Evolutionary conservation across 2,329 filamentous ascomycete genomes (phyloP), one percentile per base, ranked within the genome.

Genomic region (Aspergillus awamori): DNA sequence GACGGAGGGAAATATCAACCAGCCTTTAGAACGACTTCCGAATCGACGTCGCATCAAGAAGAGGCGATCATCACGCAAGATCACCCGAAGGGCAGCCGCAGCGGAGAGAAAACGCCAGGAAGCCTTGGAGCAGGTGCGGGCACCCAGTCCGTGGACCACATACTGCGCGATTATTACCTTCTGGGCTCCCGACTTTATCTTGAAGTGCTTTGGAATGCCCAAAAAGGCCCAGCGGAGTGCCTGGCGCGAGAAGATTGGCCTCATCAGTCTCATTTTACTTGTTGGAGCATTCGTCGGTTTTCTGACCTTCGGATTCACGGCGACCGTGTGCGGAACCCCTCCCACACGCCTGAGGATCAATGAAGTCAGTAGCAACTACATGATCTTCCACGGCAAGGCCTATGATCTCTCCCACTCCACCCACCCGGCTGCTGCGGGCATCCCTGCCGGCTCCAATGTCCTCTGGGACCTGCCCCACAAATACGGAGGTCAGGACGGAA

Each of bases 161-260:
- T 99, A 99, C 80, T 99, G 95, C 77, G 89, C 91, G 52, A 86
- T 96, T 65, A 80, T 99, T 67, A 99, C 95, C 0, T 97, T 98
- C 72, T 98, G 95, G 93, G 90, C 87, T 60, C 95, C 95, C 0
- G 89, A 93, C 73, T 90, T 94, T 63, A 79, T 97, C 28, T 82
- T 99, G 58, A 86, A 85, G 67, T 96, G 92, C 77, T 95, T 93
- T 71, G 93, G 93, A 41, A 96, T 91, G 83, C 87, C 88, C 7
- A 85, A 91, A 49, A 95, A 91, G 76, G 92, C 89, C 15, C 92
- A 98, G 76, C 90, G 93, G 73, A 86, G 92, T 71, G 95, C 95
- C 2, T 99, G 95, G 95, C 87, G 95, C 67, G 95, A 99, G 76
- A 99, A 99, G 84, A 96, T 99, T 83, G 95, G 95, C 2, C 81